phyloP scores from a whole-genome alignment of 1,284 basidiomycete genomes.

The Omphalotus olearius region DNA sequence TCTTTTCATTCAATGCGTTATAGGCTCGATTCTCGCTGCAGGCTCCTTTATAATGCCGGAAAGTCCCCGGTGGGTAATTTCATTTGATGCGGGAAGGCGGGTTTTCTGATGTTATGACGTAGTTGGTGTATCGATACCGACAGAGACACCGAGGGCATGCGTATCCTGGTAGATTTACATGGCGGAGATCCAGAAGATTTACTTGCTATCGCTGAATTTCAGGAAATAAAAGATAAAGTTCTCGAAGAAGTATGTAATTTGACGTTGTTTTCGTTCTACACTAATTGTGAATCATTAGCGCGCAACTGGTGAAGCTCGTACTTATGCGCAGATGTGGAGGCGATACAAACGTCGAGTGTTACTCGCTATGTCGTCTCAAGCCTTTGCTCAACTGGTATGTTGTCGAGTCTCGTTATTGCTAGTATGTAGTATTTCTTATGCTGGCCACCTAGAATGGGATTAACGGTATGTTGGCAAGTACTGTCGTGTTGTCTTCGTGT shows the following conservation, averaged over 20 bases:
- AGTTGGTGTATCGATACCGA: slow-evolving; percentile 94
- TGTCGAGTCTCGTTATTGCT: neutral
- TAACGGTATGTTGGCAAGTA: slow-evolving; percentile 53
- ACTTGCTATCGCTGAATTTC: slow-evolving; percentile 80
- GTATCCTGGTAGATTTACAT: slow-evolving; percentile 87
- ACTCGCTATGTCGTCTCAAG: slow-evolving; percentile 96
- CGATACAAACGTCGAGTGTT: slow-evolving; percentile 87
- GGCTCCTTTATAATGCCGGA: slow-evolving; percentile 91
- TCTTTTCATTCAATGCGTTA: slow-evolving; percentile 84
- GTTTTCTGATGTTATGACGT: slow-evolving; percentile 7
- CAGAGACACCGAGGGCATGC: slow-evolving; percentile 82
- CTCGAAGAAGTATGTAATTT: slow-evolving; percentile 61
- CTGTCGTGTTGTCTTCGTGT: slow-evolving; percentile 5
- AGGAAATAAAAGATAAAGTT: slow-evolving; percentile 91
- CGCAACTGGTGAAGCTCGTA: slow-evolving; percentile 73
- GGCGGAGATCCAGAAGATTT: slow-evolving; percentile 77
- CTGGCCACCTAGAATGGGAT: slow-evolving; percentile 70
- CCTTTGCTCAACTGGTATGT: slow-evolving; percentile 88
- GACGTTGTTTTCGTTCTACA: neutral
- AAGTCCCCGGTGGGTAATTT: slow-evolving; percentile 67
- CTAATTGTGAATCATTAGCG: slow-evolving; percentile 36
- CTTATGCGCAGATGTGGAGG: slow-evolving; percentile 85
- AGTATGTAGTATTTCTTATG: slow-evolving; percentile 9
- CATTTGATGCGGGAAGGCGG: neutral
- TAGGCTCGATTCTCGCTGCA: slow-evolving; percentile 77